phyloP scores from a whole-genome alignment of 176 grass and related monocot species.

The Avena eriantha region DNA sequence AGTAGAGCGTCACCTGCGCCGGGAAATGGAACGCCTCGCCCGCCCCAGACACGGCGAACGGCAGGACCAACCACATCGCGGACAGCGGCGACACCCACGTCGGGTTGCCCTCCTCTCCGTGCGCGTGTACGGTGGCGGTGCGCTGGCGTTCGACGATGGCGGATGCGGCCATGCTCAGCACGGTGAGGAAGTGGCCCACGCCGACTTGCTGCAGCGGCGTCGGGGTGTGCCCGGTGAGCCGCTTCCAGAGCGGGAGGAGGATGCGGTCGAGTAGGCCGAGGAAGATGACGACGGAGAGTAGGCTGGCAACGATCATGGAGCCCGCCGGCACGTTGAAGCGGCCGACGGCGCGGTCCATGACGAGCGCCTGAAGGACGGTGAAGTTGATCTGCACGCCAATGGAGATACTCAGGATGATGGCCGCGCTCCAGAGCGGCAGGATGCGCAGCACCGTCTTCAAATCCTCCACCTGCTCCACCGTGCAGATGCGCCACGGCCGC shows the following conservation, averaged over 20 bases:
- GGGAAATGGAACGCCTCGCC: slow-evolving; percentile 75
- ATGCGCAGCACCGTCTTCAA: slow-evolving; percentile 67
- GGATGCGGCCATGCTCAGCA: slow-evolving; percentile 54
- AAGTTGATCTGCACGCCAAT: slow-evolving; percentile 70
- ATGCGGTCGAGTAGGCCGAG: slow-evolving; percentile 64
- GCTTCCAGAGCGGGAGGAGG: slow-evolving; percentile 55
- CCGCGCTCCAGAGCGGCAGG: slow-evolving; percentile 63
- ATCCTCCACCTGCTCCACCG: slow-evolving; percentile 74
- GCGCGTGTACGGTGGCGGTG: slow-evolving; percentile 36
- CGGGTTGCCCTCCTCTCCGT: slow-evolving; percentile 38
- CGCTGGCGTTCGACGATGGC: slow-evolving; percentile 60
- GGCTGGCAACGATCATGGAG: slow-evolving; percentile 46
- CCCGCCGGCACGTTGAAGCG: slow-evolving; percentile 63
- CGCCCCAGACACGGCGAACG: slow-evolving; percentile 52
- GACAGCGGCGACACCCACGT: slow-evolving; percentile 71
- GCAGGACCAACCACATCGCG: slow-evolving; percentile 71
- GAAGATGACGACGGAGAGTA: slow-evolving; percentile 39
- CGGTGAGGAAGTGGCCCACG: slow-evolving; percentile 56
- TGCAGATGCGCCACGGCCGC: slow-evolving; percentile 68
- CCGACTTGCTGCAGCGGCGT: slow-evolving; percentile 68
- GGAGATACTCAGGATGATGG: slow-evolving; percentile 56
- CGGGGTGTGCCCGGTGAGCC: slow-evolving; percentile 36
- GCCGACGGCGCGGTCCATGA: slow-evolving; percentile 71
- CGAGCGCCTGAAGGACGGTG: slow-evolving; percentile 70
- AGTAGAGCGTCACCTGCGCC: slow-evolving; percentile 67